Evolutionary conservation across 352 stramenopile species (phyloP), one percentile per base, ranked within the genome.

Genomic region (Phytophthora europaea): DNA sequence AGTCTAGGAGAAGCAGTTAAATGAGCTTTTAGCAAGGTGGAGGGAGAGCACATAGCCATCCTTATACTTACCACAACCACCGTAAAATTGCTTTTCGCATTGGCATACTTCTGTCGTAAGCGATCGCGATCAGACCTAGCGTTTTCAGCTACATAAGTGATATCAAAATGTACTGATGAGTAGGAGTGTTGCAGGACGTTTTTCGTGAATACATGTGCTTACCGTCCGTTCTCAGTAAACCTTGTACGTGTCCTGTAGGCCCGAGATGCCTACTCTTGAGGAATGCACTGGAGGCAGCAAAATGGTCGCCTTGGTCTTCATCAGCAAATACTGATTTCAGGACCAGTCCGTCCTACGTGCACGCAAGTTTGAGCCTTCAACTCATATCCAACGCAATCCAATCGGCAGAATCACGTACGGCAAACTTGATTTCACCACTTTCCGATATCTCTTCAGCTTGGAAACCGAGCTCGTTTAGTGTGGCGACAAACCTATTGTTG

Each of bases 381-480:
- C 18, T 4, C 43, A 51, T 18, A 10, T 8, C 16, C 10, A 9
- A 51, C 18, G 10, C 8, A 51, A 51, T 5, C 2, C n/a, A 12
- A 51, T 18, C 4, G 16, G 18, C n/a, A 53, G 47, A 53, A 26
- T 16, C 12, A 65, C 79, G 18, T 72, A 94, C 89, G 16, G 86
- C 81, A 77, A 95, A 94, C 65, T 91, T 93, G 65, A 96, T 92
- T 67, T 96, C 88, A 33, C 89, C 88, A 15, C 73, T 87, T 34
- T 93, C 84, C 2, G 81, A 90, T 51, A 95, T 85, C 55, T 93
- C 88, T 54, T 94, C 85, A 8, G 87, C 89, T 9, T 96, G 85
- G 62, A 94, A 95, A 0, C 89, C 89, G 1, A 96, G 79, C 33
- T 92, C 87, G 16, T 91, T 90, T 15, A 96, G 76, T 5, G 89